A percentile compares a stretch with the other conserved stretches of the same genome.
phyloP scores from a whole-genome alignment of 2,329 filamentous ascomycete species.

The Blastomyces percursus region DNA sequence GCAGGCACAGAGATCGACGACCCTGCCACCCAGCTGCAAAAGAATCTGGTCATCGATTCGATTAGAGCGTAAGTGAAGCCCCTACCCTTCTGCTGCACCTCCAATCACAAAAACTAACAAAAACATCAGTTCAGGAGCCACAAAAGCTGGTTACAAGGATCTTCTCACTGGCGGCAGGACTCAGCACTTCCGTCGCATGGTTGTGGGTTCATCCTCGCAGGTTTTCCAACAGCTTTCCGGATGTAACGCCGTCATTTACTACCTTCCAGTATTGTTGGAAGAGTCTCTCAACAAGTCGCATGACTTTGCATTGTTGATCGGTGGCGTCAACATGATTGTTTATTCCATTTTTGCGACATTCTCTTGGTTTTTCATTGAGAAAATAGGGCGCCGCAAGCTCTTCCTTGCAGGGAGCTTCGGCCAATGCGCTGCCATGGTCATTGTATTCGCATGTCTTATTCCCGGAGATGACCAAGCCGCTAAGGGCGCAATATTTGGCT shows the following conservation, averaged over 20 bases:
- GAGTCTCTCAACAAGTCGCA: constrained; percentile 30
- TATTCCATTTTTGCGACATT: constrained; percentile 16
- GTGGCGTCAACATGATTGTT: constrained; percentile 34
- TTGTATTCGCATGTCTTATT: constrained; percentile 32
- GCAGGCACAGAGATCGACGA: constrained; percentile 39
- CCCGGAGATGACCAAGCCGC: constrained; percentile 18
- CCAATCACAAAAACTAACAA: background rate
- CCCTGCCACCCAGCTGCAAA: constrained; percentile 29
- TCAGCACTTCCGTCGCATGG: constrained; percentile 31
- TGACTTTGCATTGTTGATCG: constrained; percentile 35
- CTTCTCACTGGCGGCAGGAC: constrained; percentile 28
- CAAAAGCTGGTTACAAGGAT: constrained; percentile 41
- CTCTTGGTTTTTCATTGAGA: constrained; percentile 34
- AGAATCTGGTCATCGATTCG: constrained; percentile 51
- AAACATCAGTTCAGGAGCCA: constrained; percentile 32
- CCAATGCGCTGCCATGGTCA: constrained; percentile 31
- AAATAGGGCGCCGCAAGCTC: constrained; percentile 37
- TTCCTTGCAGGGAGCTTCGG: constrained; percentile 32
- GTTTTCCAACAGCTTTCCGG: constrained; percentile 36
- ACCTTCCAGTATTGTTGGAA: constrained; percentile 32
- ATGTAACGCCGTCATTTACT: constrained; percentile 32
- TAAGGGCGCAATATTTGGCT: constrained; percentile 43
- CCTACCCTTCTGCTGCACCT: constrained; percentile 25
- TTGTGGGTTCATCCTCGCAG: constrained; percentile 31
- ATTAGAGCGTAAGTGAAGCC: constrained; percentile 20